Conservation (phyloP, 2,329 filamentous ascomycete genomes). For the Trichoderma sp. region DNA sequence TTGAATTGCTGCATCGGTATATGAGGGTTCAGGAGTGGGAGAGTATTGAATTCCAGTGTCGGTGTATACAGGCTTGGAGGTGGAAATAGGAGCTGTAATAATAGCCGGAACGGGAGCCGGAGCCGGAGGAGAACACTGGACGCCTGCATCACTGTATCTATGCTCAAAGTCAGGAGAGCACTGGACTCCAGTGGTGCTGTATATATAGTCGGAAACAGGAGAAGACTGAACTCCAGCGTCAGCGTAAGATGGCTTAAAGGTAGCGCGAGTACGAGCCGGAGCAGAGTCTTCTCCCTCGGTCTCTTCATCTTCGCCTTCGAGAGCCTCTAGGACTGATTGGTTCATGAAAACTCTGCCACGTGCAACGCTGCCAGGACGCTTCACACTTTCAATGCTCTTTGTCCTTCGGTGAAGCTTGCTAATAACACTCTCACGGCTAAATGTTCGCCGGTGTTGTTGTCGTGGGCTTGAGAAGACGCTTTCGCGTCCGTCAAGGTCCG, state of each 20-base stretch:
- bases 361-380: slow-evolving; percentile 52
- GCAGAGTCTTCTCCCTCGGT: slow-evolving; percentile 26
- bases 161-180: background rate
- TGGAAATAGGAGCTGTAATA: background rate
- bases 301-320: slow-evolving; percentile 55
- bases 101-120: background rate
- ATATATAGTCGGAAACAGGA: background rate
- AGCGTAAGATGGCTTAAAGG: slow-evolving; percentile 54
- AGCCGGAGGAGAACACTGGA: background rate
- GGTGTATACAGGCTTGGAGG: slow-evolving; percentile 31
- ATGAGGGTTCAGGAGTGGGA: slow-evolving; percentile 30
- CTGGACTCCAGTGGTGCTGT: background rate
- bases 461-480: slow-evolving; percentile 53
- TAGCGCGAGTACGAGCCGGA: slow-evolving; percentile 31
- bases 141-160: background rate
- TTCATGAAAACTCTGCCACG: slow-evolving; percentile 54
- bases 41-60: background rate
- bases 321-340: slow-evolving; percentile 52
- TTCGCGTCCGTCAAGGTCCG: slow-evolving; percentile 68
- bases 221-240: slow-evolving; percentile 81
- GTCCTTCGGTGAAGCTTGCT: slow-evolving; percentile 51
- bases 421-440: slow-evolving; percentile 57
- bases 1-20: background rate
- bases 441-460: slow-evolving; percentile 48
- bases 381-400: slow-evolving; percentile 57